These are phyloP conservation scores for Phytophthora ramorum DNA, from an alignment of 352 stramenopile genomes.

Conservation along the genomic window DNA sequence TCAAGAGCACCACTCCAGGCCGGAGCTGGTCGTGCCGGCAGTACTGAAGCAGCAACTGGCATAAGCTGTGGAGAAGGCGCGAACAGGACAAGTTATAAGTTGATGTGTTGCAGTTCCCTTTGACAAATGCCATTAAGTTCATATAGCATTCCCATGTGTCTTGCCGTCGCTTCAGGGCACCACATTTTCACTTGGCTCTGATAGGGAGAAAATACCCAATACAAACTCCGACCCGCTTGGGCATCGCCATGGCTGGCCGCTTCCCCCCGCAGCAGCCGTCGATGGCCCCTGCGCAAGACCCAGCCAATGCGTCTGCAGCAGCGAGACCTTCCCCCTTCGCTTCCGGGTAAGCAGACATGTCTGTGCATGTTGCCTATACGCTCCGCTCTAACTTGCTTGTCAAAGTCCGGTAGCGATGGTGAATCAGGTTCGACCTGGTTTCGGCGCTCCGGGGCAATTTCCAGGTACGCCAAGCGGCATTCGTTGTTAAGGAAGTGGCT, in stretches of 20 bases:
- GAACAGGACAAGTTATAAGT: neutral
- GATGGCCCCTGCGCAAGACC: constrained; percentile 3
- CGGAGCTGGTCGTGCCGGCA: neutral
- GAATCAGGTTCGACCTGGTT: constrained; percentile 44
- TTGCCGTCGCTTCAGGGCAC: no score
- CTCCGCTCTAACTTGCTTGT: constrained; percentile 6
- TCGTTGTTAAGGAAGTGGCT: neutral
- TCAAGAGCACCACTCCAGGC: neutral
- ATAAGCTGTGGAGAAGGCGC: neutral
- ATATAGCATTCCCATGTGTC: neutral
- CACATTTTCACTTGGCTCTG: neutral
- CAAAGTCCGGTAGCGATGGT: constrained; percentile 47
- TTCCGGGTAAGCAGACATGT: constrained; percentile 25
- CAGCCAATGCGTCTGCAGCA: constrained; percentile 3
- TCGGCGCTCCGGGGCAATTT: constrained; percentile 30
- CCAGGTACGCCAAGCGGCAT: constrained; percentile 16
- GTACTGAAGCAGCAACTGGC: constrained; percentile 2
- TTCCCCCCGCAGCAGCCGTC: constrained; percentile 25
- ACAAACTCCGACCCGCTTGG: constrained; percentile 1
- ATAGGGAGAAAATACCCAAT: constrained; percentile 2
- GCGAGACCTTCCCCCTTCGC: constrained; percentile 35
- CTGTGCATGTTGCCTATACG: neutral
- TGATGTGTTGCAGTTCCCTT: neutral
- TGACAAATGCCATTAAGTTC: neutral
- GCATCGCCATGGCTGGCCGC: constrained; percentile 20